Conservation (phyloP, 257 asterid species). For the Perilla frutescens region DNA sequence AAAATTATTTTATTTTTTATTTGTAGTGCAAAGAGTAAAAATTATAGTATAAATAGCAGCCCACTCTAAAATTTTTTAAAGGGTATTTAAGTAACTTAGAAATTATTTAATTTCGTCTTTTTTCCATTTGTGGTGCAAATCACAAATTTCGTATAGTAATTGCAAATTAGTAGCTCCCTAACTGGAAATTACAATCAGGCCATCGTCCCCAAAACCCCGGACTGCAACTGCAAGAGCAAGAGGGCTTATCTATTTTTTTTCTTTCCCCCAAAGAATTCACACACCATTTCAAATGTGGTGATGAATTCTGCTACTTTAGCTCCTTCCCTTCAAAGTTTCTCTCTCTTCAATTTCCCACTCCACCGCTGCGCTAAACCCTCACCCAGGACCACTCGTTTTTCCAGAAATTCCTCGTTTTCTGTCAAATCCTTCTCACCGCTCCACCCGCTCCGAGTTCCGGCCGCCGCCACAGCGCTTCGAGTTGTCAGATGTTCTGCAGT, state of each 20-base stretch:
- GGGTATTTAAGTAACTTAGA: no score
- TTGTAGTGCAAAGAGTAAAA: no score
- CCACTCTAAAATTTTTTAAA: no score
- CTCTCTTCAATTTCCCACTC: constrained; percentile 37
- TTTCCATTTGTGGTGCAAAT: no score
- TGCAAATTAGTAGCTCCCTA: neutral
- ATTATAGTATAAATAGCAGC: no score
- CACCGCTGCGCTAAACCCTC: constrained; percentile 39
- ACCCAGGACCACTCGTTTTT: constrained; percentile 22
- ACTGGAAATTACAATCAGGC: neutral
- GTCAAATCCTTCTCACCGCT: constrained; percentile 36
- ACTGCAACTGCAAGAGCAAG: neutral
- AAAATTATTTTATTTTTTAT: no score
- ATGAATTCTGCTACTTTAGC: constrained; percentile 48
- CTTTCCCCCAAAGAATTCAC: neutral
- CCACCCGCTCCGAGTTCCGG: constrained; percentile 31
- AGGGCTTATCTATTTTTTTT: constrained; percentile 35
- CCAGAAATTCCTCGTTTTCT: constrained; percentile 35
- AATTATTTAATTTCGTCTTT: no score
- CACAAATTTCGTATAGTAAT: no score
- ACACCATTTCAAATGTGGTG: constrained; percentile 32
- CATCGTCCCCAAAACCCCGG: constrained; percentile 28
- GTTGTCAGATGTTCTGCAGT: constrained; percentile 33
- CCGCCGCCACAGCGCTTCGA: constrained; percentile 30
- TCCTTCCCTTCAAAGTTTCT: constrained; percentile 37